phyloP scores from a whole-genome alignment of 1,284 basidiomycete genomes.

The Microbotryomycetes sp. region DNA sequence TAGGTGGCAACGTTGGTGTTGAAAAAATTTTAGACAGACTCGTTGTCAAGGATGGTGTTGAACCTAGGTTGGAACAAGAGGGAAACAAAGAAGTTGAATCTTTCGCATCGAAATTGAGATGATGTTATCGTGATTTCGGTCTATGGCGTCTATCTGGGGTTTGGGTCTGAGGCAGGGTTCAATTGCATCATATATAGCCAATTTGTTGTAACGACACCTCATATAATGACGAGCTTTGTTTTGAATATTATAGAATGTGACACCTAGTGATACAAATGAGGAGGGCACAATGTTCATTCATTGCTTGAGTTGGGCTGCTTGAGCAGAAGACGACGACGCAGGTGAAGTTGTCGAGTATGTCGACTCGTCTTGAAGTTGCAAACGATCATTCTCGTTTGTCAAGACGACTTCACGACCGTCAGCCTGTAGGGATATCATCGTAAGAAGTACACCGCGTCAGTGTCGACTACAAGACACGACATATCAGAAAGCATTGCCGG shows the following conservation, averaged over 20 bases:
- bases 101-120: too few relatives aligned
- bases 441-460: too few relatives aligned
- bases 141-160: too few relatives aligned
- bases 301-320: too few relatives aligned
- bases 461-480: neutral
- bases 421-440: neutral
- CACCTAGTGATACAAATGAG: too few relatives aligned
- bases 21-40: conserved; percentile 48
- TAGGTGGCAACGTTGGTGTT: conserved; percentile 56
- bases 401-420: conserved; percentile 10
- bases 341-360: neutral
- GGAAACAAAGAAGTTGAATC: neutral
- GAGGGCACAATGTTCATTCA: too few relatives aligned
- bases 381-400: neutral
- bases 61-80: neutral
- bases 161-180: too few relatives aligned
- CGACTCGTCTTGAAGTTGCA: neutral
- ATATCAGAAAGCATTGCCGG: too few relatives aligned
- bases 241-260: too few relatives aligned
- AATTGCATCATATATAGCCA: neutral
- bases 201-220: neutral
- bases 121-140: too few relatives aligned
- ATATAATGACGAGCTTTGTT: neutral
- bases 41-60: conserved; percentile 3
- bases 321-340: neutral